Percentiles rank a stretch among this genome's conserved stretches.
Conservation (phyloP, 441 rosid species). For the Iberis amara region DNA sequence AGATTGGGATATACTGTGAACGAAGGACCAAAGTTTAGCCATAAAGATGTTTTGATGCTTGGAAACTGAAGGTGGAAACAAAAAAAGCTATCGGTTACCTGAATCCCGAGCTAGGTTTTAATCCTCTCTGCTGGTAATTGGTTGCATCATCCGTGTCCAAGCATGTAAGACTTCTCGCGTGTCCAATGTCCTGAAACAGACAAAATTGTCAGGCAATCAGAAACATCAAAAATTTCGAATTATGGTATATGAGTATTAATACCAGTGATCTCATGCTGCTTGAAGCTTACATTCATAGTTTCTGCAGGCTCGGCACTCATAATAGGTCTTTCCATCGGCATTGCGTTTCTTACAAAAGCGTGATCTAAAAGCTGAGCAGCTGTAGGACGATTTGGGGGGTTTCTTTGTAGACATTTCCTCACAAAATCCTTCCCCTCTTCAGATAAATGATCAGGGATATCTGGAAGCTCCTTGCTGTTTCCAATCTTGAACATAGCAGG, state of each 20-base stretch:
- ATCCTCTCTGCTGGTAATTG: conserved; percentile 36
- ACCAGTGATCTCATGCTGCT: conserved; percentile 55
- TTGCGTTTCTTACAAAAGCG: conserved; percentile 65
- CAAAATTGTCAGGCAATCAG: conserved; percentile 21
- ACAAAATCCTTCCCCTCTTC: conserved; percentile 90
- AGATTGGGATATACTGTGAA: conserved; percentile 39
- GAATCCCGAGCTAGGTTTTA: conserved; percentile 36
- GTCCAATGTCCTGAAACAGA: conserved; percentile 40
- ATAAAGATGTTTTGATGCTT: conserved; percentile 2
- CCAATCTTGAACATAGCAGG: conserved; percentile 98
- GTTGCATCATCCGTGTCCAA: conserved; percentile 33
- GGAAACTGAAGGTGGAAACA: background rate
- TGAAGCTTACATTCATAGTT: conserved; percentile 33
- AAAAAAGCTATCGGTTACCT: conserved; percentile 34
- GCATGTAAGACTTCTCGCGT: conserved; percentile 34
- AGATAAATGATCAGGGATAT: conserved; percentile 81
- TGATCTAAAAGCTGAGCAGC: conserved; percentile 80
- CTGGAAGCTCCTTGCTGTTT: conserved; percentile 95
- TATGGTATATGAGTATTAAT: conserved; percentile 20
- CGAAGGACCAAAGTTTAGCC: conserved; percentile 9
- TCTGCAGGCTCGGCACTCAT: conserved; percentile 38
- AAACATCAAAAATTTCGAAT: background rate
- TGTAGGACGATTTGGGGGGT: conserved; percentile 73
- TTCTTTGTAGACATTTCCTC: conserved; percentile 70
- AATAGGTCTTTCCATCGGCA: conserved; percentile 63